Evolutionary conservation across 805 yeast species (phyloP), one percentile per base, ranked within the genome.

Genomic region (Saccharomycopsis fodiens): DNA sequence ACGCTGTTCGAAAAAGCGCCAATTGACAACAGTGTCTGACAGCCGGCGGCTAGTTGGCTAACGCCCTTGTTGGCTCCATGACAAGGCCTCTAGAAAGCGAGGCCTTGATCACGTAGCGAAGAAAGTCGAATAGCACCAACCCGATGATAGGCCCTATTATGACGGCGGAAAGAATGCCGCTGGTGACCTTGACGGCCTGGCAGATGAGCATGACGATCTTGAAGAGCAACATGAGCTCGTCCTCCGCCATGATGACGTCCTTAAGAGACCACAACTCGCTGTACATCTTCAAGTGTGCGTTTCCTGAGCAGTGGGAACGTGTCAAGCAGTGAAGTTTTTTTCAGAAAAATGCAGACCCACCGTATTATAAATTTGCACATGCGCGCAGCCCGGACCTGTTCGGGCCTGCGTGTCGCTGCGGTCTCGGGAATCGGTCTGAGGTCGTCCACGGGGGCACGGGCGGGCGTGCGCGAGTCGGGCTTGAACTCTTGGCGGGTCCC

Each of bases 121-220:
- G 27, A n/a, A 48, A 27, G 21, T 48, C 52, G 17, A 39, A 45
- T 3, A 41, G 19, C 25, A 48, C 48, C 3, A 48, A 19, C 12
- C 20, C 22, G 4, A 48, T 8, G 19, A 48, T 20, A n/a, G 52
- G 52, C 7, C 19, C 25, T 12, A 48, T 45, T n/a, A 48, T 41
- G 10, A 41, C 4, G 3, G 45, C 32, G 1, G 48, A 44, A 17
- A 48, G 30, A 8, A 45, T 27, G 3, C 49, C 49, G 29, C 52
- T 44, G 43, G 43, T 31, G 31, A 48, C 4, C 16, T 44, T 39
- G 38, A 47, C 21, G 4, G 38, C 23, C 13, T 38, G 29, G 16
- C 39, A 30, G 12, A 44, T 4, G 5, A 44, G 8, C 32, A 38
- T 23, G 21, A 36, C 15, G 3, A 25, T 32, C 15, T 19, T 10